phyloP scores from a whole-genome alignment of 768 basidiomycete species.

The Calvatia gigantea region DNA sequence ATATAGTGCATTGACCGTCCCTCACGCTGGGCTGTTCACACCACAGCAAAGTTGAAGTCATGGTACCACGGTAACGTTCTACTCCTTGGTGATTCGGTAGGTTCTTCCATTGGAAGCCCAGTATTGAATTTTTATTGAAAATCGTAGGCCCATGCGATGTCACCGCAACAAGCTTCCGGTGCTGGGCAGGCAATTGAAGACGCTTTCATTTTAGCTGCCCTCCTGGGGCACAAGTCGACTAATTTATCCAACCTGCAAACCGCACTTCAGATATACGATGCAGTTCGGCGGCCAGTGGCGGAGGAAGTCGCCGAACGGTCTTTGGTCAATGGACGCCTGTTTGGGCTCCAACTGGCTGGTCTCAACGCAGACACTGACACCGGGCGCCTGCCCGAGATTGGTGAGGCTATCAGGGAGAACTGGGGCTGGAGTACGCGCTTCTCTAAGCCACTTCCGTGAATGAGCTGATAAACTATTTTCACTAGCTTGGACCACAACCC shows the following conservation, averaged over 20 bases:
- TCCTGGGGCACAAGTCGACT: conserved; percentile 27
- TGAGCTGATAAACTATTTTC: not conserved
- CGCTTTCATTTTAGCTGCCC: conserved; percentile 42
- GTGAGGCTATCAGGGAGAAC: conserved; percentile 25
- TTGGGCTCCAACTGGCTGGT: conserved; percentile 21
- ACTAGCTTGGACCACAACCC: conserved; percentile 15
- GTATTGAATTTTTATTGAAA: not conserved
- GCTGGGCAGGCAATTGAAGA: conserved; percentile 55
- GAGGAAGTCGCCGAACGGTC: conserved; percentile 25
- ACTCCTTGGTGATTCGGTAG: conserved; percentile 43
- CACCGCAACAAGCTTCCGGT: conserved; percentile 43
- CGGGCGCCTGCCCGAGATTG: conserved; percentile 20
- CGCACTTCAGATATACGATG: conserved; percentile 33
- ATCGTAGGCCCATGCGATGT: conserved; percentile 41
- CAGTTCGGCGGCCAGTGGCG: conserved; percentile 33
- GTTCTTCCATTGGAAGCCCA: not conserved
- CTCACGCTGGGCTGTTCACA: conserved; percentile 39
- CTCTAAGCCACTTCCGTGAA: not conserved
- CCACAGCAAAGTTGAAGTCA: conserved; percentile 30
- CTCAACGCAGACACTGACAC: conserved; percentile 18
- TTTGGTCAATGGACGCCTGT: conserved; percentile 25
- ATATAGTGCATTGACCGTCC: conserved; percentile 30
- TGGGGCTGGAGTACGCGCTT: conserved; percentile 25
- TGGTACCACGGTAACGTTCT: conserved; percentile 35
- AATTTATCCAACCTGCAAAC: conserved; percentile 21